A percentile compares a stretch with the other conserved stretches of the same genome.
phyloP scores from a whole-genome alignment of 2,329 filamentous ascomycete genomes.

The Aspergillus ochraceoroseus region DNA sequence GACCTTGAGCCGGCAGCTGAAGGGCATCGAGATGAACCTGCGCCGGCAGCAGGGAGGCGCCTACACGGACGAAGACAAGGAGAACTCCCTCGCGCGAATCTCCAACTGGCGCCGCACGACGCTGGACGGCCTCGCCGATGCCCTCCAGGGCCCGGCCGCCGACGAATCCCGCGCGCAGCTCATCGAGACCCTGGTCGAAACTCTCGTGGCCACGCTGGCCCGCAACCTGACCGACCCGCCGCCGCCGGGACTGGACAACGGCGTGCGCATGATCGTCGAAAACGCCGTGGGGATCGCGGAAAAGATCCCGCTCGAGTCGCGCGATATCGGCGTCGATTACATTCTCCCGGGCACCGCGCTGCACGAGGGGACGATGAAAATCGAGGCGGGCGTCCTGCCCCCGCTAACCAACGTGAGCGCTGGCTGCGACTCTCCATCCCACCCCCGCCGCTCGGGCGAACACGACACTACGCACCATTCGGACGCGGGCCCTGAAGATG shows the following conservation, averaged over 20 bases:
- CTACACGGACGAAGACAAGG: constrained; percentile 78
- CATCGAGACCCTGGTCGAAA: constrained; percentile 63
- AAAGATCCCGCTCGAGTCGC: constrained; percentile 83
- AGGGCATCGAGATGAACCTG: constrained; percentile 82
- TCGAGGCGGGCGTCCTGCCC: constrained; percentile 62
- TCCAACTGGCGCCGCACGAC: constrained; percentile 92
- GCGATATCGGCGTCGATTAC: constrained; percentile 84
- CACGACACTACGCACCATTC: constrained; percentile 16
- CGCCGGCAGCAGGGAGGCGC: constrained; percentile 68
- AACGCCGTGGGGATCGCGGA: constrained; percentile 78
- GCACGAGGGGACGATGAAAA: constrained; percentile 72
- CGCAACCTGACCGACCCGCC: constrained; percentile 71
- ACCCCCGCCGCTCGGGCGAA: constrained; percentile 19
- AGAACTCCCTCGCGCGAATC: constrained; percentile 79
- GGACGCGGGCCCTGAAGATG: constrained; percentile 5
- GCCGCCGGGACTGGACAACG: constrained; percentile 76
- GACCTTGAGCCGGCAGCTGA: constrained; percentile 69
- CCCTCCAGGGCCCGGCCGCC: constrained; percentile 61
- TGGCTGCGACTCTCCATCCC: constrained; percentile 14
- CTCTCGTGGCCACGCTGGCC: constrained; percentile 64
- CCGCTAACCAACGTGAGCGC: constrained; percentile 42
- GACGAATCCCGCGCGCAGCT: constrained; percentile 63
- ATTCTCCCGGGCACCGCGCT: constrained; percentile 71
- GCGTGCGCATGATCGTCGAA: constrained; percentile 87
- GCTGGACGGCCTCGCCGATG: constrained; percentile 75